These are phyloP conservation scores for Wickerhamiella cacticola DNA, from an alignment of 805 yeast species.

Conservation along the genomic window DNA sequence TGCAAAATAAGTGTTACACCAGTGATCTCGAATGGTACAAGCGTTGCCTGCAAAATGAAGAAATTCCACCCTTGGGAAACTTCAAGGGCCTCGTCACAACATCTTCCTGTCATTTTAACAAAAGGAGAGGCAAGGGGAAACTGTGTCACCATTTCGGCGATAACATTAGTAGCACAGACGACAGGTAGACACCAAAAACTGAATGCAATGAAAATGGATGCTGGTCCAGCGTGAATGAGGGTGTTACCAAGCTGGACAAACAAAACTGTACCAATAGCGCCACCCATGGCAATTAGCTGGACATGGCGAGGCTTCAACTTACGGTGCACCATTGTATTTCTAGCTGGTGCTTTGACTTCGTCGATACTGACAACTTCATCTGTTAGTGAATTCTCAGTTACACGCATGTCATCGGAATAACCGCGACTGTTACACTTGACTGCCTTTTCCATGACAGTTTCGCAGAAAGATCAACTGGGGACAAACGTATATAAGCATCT, in stretches of 20 bases:
- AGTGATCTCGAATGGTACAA: slow-evolving; percentile 73
- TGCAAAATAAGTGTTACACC: slow-evolving; percentile 69
- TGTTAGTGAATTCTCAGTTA: slow-evolving; percentile 1
- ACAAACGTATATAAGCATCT: slow-evolving; percentile 1
- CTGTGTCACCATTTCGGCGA: slow-evolving; percentile 71
- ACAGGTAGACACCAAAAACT: slow-evolving; percentile 60
- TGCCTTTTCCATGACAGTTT: slow-evolving; percentile 1
- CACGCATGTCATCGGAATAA: slow-evolving; percentile 1
- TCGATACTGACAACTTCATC: neutral
- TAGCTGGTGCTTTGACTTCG: neutral
- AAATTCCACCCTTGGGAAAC: slow-evolving; percentile 71
- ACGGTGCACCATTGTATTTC: slow-evolving; percentile 6
- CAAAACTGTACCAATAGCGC: slow-evolving; percentile 24
- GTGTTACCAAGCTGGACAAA: slow-evolving; percentile 31
- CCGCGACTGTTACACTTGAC: neutral
- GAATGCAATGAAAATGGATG: slow-evolving; percentile 52
- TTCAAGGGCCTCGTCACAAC: slow-evolving; percentile 64
- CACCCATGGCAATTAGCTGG: slow-evolving; percentile 24
- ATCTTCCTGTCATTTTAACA: slow-evolving; percentile 58
- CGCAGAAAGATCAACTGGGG: neutral
- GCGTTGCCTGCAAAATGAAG: slow-evolving; percentile 61
- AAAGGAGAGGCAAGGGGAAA: slow-evolving; percentile 70
- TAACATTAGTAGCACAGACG: slow-evolving; percentile 50
- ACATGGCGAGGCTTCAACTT: slow-evolving; percentile 36
- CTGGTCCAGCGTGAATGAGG: slow-evolving; percentile 57